Percentiles rank a stretch among this genome's conserved stretches.
These are phyloP conservation scores for Betula pendula DNA, from an alignment of 306 rosid species.

Conservation along the genomic window DNA sequence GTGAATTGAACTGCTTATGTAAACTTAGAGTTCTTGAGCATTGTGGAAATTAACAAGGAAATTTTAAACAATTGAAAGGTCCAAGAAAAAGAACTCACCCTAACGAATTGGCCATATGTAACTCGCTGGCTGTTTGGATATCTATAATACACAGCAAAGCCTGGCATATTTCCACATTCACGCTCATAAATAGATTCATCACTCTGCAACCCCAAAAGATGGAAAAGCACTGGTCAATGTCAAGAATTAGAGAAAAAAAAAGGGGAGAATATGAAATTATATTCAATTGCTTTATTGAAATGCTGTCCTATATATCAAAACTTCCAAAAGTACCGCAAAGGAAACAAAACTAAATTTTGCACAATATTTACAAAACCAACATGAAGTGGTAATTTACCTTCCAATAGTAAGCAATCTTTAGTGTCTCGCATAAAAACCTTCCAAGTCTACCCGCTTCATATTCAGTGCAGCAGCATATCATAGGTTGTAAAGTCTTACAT, in stretches of 20 bases:
- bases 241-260: not conserved
- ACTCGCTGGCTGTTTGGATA: slow-evolving; percentile 93
- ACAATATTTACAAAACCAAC: slow-evolving; percentile 3
- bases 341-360: slow-evolving; percentile 9
- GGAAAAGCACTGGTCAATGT: slow-evolving; percentile 14
- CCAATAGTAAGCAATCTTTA: slow-evolving; percentile 95
- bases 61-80: slow-evolving; percentile 12
- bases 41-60: slow-evolving; percentile 4
- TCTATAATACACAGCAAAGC: slow-evolving; percentile 96
- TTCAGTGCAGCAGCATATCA: slow-evolving; percentile 99
- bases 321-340: not conserved
- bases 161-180: slow-evolving; percentile 99
- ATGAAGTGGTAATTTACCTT: slow-evolving; percentile 56
- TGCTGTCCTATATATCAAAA: not conserved
- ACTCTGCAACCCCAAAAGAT: slow-evolving; percentile 52
- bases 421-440: slow-evolving; percentile 86
- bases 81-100: slow-evolving; percentile 54
- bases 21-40: not conserved
- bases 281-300: slow-evolving; percentile 14
- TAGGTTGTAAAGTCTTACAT: slow-evolving; percentile 95
- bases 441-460: slow-evolving; percentile 97
- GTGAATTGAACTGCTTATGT: not conserved
- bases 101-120: slow-evolving; percentile 88
- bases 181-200: slow-evolving; percentile 96
- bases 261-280: not conserved